phyloP scores from a whole-genome alignment of 2,329 filamentous ascomycete species.

The Magnaporthiopsis incrustans region DNA sequence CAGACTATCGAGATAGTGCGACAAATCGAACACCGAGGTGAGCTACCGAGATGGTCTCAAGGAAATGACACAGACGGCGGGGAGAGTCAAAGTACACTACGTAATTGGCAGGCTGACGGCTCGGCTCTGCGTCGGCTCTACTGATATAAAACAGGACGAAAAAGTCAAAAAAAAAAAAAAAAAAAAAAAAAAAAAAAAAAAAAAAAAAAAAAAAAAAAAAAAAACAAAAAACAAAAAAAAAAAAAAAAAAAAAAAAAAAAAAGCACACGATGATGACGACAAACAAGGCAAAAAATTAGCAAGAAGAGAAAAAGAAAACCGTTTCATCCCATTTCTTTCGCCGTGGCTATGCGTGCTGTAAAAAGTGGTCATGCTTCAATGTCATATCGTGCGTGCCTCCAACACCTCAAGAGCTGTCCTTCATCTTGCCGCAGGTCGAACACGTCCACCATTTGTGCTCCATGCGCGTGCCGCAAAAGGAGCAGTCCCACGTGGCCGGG shows the following conservation, averaged over 20 bases:
- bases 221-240: background rate
- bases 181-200: background rate
- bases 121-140: background rate
- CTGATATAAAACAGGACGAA: background rate
- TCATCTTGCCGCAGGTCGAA: slow-evolving; percentile 45
- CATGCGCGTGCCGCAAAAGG: slow-evolving; percentile 42
- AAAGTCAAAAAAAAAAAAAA: background rate
- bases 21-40: background rate
- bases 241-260: background rate
- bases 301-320: background rate
- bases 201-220: background rate
- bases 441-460: slow-evolving; percentile 51
- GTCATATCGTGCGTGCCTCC: background rate
- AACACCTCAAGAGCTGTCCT: slow-evolving; percentile 32
- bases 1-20: background rate
- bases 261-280: background rate
- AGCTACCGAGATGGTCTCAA: background rate
- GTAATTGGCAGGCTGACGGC: too few relatives aligned
- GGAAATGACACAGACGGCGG: background rate
- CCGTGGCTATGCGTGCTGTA: background rate
- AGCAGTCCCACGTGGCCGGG: slow-evolving; percentile 28
- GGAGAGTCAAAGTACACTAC: background rate
- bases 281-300: background rate
- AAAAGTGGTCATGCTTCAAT: background rate
- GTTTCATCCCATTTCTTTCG: background rate